These are phyloP conservation scores for Pyricularia sp. DNA, from an alignment of 2,329 filamentous ascomycete species.

Conservation along the genomic window DNA sequence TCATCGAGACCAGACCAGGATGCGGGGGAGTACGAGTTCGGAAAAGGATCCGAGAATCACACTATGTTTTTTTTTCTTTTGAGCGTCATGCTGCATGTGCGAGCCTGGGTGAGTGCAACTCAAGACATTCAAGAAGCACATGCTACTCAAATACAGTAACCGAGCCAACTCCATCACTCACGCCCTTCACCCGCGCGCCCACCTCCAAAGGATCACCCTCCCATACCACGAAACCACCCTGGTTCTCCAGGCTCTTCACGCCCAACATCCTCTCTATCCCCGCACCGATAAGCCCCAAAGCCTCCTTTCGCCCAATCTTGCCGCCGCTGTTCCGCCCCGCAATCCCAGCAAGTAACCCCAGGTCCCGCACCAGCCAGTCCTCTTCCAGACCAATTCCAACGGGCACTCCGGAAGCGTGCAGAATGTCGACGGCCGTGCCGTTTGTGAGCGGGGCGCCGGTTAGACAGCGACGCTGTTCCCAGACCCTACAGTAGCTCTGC, in stretches of 20 bases:
- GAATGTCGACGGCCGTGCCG: conserved; percentile 48
- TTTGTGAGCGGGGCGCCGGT: conserved; percentile 58
- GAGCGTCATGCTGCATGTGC: no score
- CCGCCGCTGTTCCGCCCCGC: conserved; percentile 49
- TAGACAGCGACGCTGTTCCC: conserved; percentile 54
- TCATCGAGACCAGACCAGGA: no score
- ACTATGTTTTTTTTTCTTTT: no score
- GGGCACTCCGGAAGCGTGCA: conserved; percentile 49
- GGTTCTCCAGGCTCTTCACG: conserved; percentile 16
- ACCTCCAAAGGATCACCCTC: conserved; percentile 56
- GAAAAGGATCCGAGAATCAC: no score
- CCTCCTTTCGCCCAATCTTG: conserved; percentile 40
- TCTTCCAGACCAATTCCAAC: conserved; percentile 50
- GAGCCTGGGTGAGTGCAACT: no score
- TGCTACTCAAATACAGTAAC: conserved; percentile 22
- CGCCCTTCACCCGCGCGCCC: conserved; percentile 43
- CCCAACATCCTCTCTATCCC: conserved; percentile 52
- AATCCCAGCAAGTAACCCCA: conserved; percentile 51
- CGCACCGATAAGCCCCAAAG: conserved; percentile 44
- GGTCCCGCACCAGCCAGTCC: conserved; percentile 52
- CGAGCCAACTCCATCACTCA: conserved; percentile 33
- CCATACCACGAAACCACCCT: conserved; percentile 42
- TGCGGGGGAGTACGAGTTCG: no score
- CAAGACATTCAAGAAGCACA: not conserved
- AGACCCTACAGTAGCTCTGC: conserved; percentile 41